Base-by-base conservation (phyloP, 345 rosid species). In the Populus simonii region DNA sequence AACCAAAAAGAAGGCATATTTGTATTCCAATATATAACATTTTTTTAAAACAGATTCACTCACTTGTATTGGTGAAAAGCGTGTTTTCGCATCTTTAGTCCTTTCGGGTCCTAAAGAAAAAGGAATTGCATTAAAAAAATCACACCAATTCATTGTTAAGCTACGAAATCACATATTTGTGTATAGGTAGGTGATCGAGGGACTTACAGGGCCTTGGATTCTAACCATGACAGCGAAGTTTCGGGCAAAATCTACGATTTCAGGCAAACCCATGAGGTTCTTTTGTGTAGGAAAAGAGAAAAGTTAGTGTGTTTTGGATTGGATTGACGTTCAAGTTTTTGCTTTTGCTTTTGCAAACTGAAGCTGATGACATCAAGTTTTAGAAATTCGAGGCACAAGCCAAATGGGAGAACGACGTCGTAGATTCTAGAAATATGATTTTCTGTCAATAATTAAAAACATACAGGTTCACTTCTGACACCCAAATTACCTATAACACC, bases 1-100 rank as follows among this genome's bases (percentile, higher is more conserved):
- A 66, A 69, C 25, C 13, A 22, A 35, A 59, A 31, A 13, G 55
- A 49, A 15, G 9, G 18, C 23, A 73, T 57, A n/a, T 12, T 20
- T 8, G 13, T 36, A 70, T 41, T 12, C 35, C 9, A 41, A 17
- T 23, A 38, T 23, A 38, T 6, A 5, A 13, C 11, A 33, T 41
- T 61, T 41, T 61, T 59, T 43, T 29, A 5, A 22, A 47, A 29
- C 29, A 38, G 12, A 43, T 49, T 31, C 8, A 85, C 94, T 86
- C 75, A 96, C 98, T 83, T 82, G 83, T 88, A 92, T 66, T 87
- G 97, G 72, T 93, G 98, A 74, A 95, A 95, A 72, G 99, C 99
- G 75, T 92, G 97, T 27, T 86, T 88, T 77, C 94, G 85, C 99
- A 96, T 92, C 93, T 96, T 93, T 76, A 92, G 51, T 55, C 99